These are phyloP conservation scores for Allium sativum DNA, from an alignment of 106 monocot genomes.

Conservation along the genomic window DNA sequence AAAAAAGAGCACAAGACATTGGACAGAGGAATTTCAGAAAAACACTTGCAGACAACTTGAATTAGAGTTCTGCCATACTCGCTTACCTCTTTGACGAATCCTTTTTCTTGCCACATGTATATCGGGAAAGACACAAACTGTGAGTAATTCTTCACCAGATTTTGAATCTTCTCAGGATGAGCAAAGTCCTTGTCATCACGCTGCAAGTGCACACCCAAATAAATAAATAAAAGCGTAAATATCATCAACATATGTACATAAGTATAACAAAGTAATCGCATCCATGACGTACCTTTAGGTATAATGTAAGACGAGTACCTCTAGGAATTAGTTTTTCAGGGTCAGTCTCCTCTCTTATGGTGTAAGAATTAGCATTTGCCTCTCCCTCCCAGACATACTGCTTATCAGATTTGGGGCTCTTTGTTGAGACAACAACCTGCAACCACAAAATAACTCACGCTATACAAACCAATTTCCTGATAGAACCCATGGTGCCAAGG, in stretches of 20 bases:
- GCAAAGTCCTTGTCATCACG: slow-evolving; percentile 89
- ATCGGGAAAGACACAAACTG: slow-evolving; percentile 99
- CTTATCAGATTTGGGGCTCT: slow-evolving; percentile 88
- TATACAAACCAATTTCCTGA: background rate
- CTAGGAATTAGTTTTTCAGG: slow-evolving; percentile 66
- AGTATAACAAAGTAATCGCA: background rate
- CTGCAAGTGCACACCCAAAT: slow-evolving; percentile 22
- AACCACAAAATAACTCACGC: background rate
- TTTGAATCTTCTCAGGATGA: slow-evolving; percentile 88
- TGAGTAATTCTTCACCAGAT: slow-evolving; percentile 98
- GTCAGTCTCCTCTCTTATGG: slow-evolving; percentile 76
- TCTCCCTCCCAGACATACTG: slow-evolving; percentile 97
- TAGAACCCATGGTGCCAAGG: background rate
- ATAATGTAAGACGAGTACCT: slow-evolving; percentile 85
- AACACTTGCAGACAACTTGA: no score
- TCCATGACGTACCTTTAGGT: slow-evolving; percentile 56
- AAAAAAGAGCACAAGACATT: no score
- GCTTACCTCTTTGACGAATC: slow-evolving; percentile 82
- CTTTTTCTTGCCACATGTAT: slow-evolving; percentile 96
- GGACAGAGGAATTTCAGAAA: no score
- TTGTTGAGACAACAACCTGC: slow-evolving; percentile 89
- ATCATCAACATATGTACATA: background rate
- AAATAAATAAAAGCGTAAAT: background rate
- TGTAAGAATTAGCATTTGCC: slow-evolving; percentile 75
- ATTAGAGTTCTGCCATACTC: background rate